These are phyloP conservation scores for Fusarium sp. DNA, from an alignment of 2,329 filamentous ascomycete genomes.

Conservation along the genomic window DNA sequence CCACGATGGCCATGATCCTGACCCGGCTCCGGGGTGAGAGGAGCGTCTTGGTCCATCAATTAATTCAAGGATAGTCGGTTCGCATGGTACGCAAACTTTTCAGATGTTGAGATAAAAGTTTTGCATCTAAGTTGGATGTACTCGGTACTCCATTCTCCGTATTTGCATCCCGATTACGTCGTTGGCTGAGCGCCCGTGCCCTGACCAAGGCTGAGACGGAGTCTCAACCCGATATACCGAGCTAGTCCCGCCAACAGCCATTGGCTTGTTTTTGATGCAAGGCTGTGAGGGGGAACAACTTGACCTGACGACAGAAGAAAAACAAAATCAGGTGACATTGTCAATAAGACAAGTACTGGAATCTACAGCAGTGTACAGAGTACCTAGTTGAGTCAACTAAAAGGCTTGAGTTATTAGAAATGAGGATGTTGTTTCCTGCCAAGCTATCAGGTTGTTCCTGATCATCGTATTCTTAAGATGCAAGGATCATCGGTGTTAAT, in stretches of 20 bases:
- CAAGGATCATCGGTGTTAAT: constrained; percentile 23
- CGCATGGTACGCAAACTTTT: constrained; percentile 36
- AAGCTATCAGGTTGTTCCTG: constrained; percentile 18
- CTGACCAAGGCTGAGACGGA: constrained; percentile 43
- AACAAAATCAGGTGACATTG: background rate
- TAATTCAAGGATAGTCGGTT: constrained; percentile 16
- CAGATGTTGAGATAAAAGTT: constrained; percentile 18
- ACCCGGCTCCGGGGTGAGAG: constrained; percentile 31
- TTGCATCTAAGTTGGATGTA: constrained; percentile 25
- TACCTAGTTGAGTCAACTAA: background rate
- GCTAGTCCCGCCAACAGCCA: constrained; percentile 35
- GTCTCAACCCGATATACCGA: constrained; percentile 30
- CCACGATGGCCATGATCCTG: constrained; percentile 35
- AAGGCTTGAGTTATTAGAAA: background rate
- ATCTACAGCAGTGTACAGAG: background rate
- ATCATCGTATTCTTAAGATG: constrained; percentile 9
- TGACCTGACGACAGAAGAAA: background rate
- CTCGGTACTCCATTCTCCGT: background rate
- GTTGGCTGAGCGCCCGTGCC: constrained; percentile 37
- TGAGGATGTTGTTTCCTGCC: background rate
- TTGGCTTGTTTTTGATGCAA: constrained; percentile 30
- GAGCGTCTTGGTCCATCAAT: constrained; percentile 50
- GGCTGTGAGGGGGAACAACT: constrained; percentile 19
- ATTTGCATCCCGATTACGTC: constrained; percentile 42
- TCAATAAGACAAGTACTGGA: background rate